Conservation (phyloP, 1,139 yeast species). For the Geotrichum fermentans region DNA sequence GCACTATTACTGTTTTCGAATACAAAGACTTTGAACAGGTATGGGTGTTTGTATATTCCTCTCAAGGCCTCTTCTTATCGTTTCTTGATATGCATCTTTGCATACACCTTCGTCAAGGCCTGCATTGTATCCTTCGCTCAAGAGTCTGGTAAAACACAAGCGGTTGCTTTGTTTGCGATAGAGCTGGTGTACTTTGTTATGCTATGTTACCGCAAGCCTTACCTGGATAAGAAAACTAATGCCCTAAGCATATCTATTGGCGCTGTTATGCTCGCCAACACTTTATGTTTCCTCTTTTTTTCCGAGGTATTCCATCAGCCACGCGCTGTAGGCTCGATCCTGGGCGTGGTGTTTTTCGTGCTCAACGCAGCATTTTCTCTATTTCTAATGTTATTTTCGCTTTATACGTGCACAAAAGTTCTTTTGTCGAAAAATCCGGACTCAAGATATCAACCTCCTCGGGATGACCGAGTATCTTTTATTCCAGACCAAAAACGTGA, state of each 20-base stretch:
- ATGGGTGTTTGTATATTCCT: conserved; percentile 88
- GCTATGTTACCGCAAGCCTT: conserved; percentile 73
- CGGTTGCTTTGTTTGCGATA: conserved; percentile 67
- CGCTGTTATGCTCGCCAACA: conserved; percentile 70
- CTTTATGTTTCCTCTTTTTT: conserved; percentile 83
- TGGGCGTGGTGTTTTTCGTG: conserved; percentile 85
- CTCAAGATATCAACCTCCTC: conserved; percentile 88
- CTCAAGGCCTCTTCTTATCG: conserved; percentile 79
- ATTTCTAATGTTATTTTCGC: conserved; percentile 65
- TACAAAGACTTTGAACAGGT: conserved; percentile 68
- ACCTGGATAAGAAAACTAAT: conserved; percentile 89
- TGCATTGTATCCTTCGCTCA: conserved; percentile 84
- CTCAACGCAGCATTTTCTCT: conserved; percentile 87
- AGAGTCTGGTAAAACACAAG: conserved; percentile 70
- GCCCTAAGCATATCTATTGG: conserved; percentile 81
- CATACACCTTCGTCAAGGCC: conserved; percentile 67
- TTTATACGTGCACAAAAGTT: conserved; percentile 81
- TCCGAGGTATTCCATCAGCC: conserved; percentile 84
- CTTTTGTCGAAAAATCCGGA: conserved; percentile 85
- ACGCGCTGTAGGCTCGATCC: conserved; percentile 79
- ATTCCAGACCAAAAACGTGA: conserved; percentile 45
- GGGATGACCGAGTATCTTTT: conserved; percentile 92
- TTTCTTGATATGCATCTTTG: conserved; percentile 62
- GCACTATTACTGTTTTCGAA: conserved; percentile 88
- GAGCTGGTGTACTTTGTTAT: conserved; percentile 65